Base-by-base conservation (phyloP, 1,284 basidiomycete genomes). In the Paramarasmius palmivorus region DNA sequence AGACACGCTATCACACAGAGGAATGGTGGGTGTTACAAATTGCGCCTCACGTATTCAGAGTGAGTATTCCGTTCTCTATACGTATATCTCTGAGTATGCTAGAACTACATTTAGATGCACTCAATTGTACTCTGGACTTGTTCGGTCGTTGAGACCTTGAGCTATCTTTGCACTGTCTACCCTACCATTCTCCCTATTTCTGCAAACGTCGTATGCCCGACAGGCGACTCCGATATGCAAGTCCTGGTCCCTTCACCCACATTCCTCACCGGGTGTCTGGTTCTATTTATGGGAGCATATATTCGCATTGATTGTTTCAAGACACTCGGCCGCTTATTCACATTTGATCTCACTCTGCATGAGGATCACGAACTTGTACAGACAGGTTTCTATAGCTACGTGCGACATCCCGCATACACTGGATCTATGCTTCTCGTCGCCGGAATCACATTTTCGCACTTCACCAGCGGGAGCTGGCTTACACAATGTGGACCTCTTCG, bases 1-100 rank as follows among this genome's bases (percentile, higher is more conserved):
- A 80, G 52, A 72, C 70, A 9, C 71, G 82, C 3, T 85, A 83
- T 59, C 79, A 84, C 62, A 81, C 76, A 0, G 71, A 81, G 15
- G 77, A 81, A 61, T 68, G 74, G 38, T 77, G 73, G 59, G 70
- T 81, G 50, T 72, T 85, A 35, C 79, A 79, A 54, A 79, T 85
- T 25, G 84, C 82, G 0, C 81, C 83, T 2, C 57, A 77, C 5
- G 68, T 86, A 8, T 83, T 86, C 69, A 79, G 78, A 67, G 83
- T 79, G 57, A 32, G 61, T 17, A n/a, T n/a, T n/a, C n/a, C n/a
- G n/a, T n/a, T n/a, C n/a, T n/a, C n/a, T n/a, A n/a, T 55, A n/a
- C n/a, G n/a, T n/a, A n/a, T n/a, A 10, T 45, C 6, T 49, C 10
- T 35, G 44, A 36, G 49, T 2, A 20, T 44, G 23, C 37, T 34